These are phyloP conservation scores for Microsporum canis DNA, from an alignment of 2,329 filamentous ascomycete species.

Conservation along the genomic window DNA sequence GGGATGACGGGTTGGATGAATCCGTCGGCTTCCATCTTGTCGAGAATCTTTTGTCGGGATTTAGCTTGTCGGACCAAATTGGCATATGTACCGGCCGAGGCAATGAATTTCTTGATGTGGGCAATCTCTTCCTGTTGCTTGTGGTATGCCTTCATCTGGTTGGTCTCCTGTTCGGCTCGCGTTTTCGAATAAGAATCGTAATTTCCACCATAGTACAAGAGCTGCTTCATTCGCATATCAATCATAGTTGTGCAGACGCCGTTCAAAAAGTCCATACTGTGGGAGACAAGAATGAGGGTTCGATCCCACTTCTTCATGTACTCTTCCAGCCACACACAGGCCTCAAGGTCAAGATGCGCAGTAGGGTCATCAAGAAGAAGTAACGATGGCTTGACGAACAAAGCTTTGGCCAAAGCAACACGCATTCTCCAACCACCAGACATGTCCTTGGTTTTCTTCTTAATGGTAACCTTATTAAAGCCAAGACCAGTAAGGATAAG, in stretches of 20 bases:
- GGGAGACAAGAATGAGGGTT: constrained; percentile 89
- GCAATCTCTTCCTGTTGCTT: constrained; percentile 99
- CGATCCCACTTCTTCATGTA: constrained; percentile 99
- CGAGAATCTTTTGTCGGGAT: constrained; percentile 97
- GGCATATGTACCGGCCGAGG: constrained; percentile 97
- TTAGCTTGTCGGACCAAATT: constrained; percentile 98
- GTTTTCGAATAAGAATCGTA: constrained; percentile 98
- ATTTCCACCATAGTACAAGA: constrained; percentile 98
- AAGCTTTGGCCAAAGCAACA: constrained; percentile 90
- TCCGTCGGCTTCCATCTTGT: constrained; percentile 99
- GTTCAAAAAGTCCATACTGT: constrained; percentile 98
- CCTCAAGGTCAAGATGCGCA: constrained; percentile 97
- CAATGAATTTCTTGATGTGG: constrained; percentile 99
- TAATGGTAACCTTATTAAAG: constrained; percentile 95
- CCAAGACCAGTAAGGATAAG: constrained; percentile 96
- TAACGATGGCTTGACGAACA: constrained; percentile 95
- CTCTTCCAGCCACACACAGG: constrained; percentile 99
- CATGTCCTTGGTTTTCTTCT: constrained; percentile 99
- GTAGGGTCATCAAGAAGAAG: constrained; percentile 96
- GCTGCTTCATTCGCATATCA: constrained; percentile 82
- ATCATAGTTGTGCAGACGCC: constrained; percentile 98
- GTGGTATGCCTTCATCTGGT: constrained; percentile 97
- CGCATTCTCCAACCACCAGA: constrained; percentile 99
- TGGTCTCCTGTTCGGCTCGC: constrained; percentile 81
- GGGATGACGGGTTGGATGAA: constrained; percentile 83